Conservation (phyloP, 768 basidiomycete genomes). For the Russula virescens region DNA sequence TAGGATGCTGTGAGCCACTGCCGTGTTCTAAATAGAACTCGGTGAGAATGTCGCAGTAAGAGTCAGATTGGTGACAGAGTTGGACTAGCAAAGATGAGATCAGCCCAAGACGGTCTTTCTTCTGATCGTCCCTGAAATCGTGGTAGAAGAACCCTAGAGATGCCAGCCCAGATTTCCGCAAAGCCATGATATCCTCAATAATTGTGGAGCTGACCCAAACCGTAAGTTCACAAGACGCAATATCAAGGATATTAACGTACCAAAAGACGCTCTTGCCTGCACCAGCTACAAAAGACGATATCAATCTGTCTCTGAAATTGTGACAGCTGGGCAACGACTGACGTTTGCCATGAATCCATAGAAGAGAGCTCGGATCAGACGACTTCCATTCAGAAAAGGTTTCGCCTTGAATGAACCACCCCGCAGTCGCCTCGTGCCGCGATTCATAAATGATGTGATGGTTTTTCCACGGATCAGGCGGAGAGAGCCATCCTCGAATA, state of each 20-base stretch:
- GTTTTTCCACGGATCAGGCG: neutral
- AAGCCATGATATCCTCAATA: neutral
- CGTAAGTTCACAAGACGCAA: neutral
- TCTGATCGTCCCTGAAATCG: neutral
- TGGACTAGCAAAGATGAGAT: neutral
- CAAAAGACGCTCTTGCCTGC: neutral
- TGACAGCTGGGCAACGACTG: neutral
- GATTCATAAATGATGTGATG: neutral
- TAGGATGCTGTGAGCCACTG: neutral
- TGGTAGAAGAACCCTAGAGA: neutral
- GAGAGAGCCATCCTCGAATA: neutral
- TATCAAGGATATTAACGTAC: neutral
- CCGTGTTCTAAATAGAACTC: neutral
- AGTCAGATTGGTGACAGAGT: neutral
- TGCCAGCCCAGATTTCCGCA: neutral
- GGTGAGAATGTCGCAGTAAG: neutral
- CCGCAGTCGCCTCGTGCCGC: neutral
- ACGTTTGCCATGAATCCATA: neutral
- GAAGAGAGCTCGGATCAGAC: neutral
- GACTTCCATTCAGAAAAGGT: neutral
- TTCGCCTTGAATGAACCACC: neutral
- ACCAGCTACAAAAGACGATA: neutral
- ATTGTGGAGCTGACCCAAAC: neutral
- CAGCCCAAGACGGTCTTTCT: neutral
- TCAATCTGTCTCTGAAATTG: neutral